Evolutionary conservation across 306 rosid genomes (phyloP).

Genomic region (Rosa multiflora): DNA sequence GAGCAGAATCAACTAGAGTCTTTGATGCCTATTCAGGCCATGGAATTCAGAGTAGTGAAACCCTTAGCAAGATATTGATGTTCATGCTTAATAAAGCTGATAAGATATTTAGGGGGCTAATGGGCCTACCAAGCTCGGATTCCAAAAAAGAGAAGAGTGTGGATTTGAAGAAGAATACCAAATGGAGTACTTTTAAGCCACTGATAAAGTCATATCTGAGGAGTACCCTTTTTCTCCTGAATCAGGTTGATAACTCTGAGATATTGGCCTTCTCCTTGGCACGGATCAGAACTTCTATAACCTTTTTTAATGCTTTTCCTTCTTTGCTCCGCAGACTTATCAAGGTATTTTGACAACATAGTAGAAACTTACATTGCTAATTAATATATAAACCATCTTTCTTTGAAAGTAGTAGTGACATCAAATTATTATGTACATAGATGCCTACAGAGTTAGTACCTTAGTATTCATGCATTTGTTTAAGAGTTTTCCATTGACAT

Average conservation of each 20-base stretch:
- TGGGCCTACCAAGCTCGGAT: constrained; percentile 55
- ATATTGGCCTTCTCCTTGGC: constrained; percentile 63
- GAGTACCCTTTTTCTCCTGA: constrained; percentile 71
- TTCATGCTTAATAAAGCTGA: constrained; percentile 73
- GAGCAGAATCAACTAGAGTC: constrained; percentile 38
- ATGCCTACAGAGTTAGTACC: background rate
- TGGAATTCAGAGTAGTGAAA: constrained; percentile 55
- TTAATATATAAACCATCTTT: background rate
- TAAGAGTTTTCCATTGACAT: background rate
- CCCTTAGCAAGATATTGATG: constrained; percentile 56
- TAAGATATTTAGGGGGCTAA: constrained; percentile 54
- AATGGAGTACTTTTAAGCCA: constrained; percentile 65
- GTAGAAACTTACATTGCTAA: constrained; percentile 3
- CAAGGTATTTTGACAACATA: constrained; percentile 50
- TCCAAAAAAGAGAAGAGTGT: constrained; percentile 57
- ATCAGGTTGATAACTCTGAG: constrained; percentile 66
- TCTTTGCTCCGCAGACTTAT: constrained; percentile 57
- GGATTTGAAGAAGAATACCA: constrained; percentile 59
- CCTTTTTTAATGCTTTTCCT: constrained; percentile 66
- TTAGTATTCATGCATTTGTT: background rate
- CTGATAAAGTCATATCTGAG: constrained; percentile 72
- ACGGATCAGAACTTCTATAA: constrained; percentile 62
- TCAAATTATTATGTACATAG: background rate
- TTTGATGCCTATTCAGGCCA: constrained; percentile 30
- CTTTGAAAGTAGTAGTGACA: background rate